phyloP scores from a whole-genome alignment of 2,329 filamentous ascomycete genomes.

The Xylariaceae sp. region DNA sequence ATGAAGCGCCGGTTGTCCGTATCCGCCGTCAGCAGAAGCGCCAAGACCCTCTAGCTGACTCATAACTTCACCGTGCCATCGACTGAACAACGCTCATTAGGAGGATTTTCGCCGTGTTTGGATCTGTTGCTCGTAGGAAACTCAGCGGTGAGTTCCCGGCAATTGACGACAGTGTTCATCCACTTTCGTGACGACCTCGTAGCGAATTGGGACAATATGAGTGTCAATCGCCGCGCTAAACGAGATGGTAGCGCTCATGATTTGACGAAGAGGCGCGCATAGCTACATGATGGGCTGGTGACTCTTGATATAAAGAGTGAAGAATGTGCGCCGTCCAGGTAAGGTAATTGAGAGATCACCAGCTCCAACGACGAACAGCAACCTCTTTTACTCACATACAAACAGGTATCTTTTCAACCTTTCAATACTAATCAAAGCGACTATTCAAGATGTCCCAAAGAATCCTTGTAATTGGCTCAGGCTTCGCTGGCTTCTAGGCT shows the following conservation, averaged over 20 bases:
- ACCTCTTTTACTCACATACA: no score
- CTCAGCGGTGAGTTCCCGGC: background rate
- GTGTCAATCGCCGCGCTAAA: no score
- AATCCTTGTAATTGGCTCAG: constrained; percentile 14
- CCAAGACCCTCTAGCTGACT: constrained; percentile 13
- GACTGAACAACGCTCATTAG: no score
- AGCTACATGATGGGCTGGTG: no score
- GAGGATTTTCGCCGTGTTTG: constrained; percentile 1
- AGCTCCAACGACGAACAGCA: no score
- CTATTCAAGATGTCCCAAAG: constrained; percentile 10
- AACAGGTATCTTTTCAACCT: background rate
- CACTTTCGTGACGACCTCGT: background rate
- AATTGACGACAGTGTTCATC: background rate
- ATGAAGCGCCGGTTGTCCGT: constrained; percentile 5
- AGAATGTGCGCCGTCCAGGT: no score
- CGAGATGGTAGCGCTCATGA: no score
- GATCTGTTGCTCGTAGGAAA: background rate
- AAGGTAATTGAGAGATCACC: no score
- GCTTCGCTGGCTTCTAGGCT: constrained; percentile 16
- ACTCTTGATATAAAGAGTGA: no score
- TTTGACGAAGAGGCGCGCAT: no score
- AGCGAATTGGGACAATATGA: no score
- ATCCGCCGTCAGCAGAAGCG: constrained; percentile 2
- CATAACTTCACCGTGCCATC: background rate
- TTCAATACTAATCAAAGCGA: background rate